Evolutionary conservation across 2,329 filamentous ascomycete genomes (phyloP).

Genomic region (Leptographium lundbergii): DNA sequence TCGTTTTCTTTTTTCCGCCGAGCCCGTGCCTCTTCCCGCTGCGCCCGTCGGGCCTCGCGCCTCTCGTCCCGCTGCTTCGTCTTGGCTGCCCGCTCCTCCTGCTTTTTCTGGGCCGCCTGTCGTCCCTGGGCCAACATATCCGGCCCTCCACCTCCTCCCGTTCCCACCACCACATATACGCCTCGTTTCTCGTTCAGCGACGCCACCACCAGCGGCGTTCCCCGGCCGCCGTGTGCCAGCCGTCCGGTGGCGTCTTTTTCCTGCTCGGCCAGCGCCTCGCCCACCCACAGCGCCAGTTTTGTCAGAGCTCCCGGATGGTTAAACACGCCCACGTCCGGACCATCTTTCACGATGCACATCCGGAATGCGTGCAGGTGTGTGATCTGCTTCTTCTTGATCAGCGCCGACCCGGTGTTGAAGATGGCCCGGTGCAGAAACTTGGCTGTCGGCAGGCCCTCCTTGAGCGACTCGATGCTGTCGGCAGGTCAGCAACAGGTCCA

Average conservation of each 20-base stretch:
- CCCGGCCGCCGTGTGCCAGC: constrained; percentile 53
- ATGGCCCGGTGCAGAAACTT: constrained; percentile 88
- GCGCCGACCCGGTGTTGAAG: constrained; percentile 76
- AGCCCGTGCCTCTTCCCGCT: constrained; percentile 40
- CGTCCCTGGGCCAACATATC: constrained; percentile 53
- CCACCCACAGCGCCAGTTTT: constrained; percentile 88
- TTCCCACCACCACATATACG: constrained; percentile 86
- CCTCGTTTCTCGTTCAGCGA: constrained; percentile 77
- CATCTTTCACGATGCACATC: constrained; percentile 91
- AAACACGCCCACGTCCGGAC: constrained; percentile 82
- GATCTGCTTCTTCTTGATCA: constrained; percentile 90
- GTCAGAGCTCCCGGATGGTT: constrained; percentile 85
- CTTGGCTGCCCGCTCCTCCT: constrained; percentile 50
- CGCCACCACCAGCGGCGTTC: constrained; percentile 80
- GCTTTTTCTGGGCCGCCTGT: constrained; percentile 50
- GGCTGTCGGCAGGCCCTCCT: constrained; percentile 65
- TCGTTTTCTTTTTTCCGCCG: constrained; percentile 30
- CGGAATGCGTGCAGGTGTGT: constrained; percentile 85
- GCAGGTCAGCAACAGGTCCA: constrained; percentile 1
- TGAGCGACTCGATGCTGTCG: constrained; percentile 59
- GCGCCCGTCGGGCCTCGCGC: constrained; percentile 18
- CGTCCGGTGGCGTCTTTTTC: constrained; percentile 66
- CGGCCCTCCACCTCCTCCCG: constrained; percentile 72
- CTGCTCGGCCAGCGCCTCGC: constrained; percentile 80
- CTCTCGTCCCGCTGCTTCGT: constrained; percentile 48